These are phyloP conservation scores for Pigoraptor vietnamica DNA, from an alignment of 78 protist genomes.

Conservation along the genomic window DNA sequence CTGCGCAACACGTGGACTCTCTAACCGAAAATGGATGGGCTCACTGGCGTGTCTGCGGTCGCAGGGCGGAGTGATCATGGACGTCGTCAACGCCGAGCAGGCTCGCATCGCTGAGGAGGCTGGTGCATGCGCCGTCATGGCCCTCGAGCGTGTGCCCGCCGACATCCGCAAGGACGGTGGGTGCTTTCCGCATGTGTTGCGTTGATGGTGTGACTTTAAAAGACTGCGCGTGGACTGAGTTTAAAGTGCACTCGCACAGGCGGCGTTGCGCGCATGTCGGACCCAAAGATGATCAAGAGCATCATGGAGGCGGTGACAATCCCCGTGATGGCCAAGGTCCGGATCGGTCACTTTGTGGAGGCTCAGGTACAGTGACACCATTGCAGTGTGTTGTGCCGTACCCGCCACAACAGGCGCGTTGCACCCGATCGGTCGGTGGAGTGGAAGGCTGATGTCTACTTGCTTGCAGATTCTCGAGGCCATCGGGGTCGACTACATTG, in stretches of 20 bases:
- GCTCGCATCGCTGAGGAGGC: constrained; percentile 94
- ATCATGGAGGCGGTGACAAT: constrained; percentile 82
- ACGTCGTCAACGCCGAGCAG: constrained; percentile 90
- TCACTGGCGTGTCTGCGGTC: not conserved
- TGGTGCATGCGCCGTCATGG: constrained; percentile 93
- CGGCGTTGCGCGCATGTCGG: constrained; percentile 93
- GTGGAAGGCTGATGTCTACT: not conserved
- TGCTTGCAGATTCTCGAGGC: constrained; percentile 62
- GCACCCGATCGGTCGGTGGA: not conserved
- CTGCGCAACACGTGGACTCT: not conserved
- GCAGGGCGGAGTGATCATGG: constrained; percentile 92
- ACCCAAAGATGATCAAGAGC: constrained; percentile 81
- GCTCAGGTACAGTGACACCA: constrained; percentile 37
- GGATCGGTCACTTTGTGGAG: constrained; percentile 95
- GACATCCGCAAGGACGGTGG: constrained; percentile 85
- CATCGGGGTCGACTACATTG: constrained; percentile 88
- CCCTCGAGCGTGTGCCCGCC: constrained; percentile 93
- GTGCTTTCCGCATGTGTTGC: not conserved
- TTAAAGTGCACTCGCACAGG: constrained; percentile 6
- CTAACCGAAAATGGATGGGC: not conserved
- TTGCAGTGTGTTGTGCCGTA: no score
- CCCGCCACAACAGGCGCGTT: not conserved
- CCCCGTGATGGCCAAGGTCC: constrained; percentile 92
- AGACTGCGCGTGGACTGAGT: no score
- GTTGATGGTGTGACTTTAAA: not conserved